These are phyloP conservation scores for Hygrophila difformis DNA, from an alignment of 257 asterid species.

Conservation along the genomic window DNA sequence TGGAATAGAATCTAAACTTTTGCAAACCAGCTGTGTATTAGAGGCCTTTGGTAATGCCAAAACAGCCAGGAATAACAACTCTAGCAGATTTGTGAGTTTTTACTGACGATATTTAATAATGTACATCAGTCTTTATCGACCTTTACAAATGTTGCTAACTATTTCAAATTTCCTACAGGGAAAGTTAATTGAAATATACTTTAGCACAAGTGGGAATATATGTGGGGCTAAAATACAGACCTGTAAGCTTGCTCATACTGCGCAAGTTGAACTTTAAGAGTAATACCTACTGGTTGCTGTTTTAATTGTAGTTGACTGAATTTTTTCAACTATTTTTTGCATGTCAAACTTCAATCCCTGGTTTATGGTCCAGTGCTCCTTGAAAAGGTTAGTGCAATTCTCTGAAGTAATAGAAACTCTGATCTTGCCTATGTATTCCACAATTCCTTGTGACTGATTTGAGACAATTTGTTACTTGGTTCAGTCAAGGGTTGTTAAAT, in stretches of 20 bases:
- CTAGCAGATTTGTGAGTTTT: constrained; percentile 92
- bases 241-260: constrained; percentile 44
- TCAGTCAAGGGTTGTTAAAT: constrained; percentile 90
- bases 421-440: constrained; percentile 17
- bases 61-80: constrained; percentile 70
- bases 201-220: constrained; percentile 56
- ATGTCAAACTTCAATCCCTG: constrained; percentile 23
- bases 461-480: constrained; percentile 21
- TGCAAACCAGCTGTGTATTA: constrained; percentile 69
- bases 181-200: constrained; percentile 70
- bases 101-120: constrained; percentile 12
- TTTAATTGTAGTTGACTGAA: constrained; percentile 23
- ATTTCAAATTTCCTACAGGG: constrained; percentile 48
- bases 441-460: constrained; percentile 24
- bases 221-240: constrained; percentile 80
- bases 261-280: constrained; percentile 15
- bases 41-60: constrained; percentile 99
- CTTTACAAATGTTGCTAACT: constrained; percentile 13
- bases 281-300: constrained; percentile 11
- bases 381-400: constrained; percentile 64
- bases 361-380: constrained; percentile 57
- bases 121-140: constrained; percentile 1
- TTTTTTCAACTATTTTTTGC: constrained; percentile 31
- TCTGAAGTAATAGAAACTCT: constrained; percentile 11
- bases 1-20: constrained; percentile 61